phyloP scores from a whole-genome alignment of 2,329 filamentous ascomycete species.

The Sclerotinia nivalis region DNA sequence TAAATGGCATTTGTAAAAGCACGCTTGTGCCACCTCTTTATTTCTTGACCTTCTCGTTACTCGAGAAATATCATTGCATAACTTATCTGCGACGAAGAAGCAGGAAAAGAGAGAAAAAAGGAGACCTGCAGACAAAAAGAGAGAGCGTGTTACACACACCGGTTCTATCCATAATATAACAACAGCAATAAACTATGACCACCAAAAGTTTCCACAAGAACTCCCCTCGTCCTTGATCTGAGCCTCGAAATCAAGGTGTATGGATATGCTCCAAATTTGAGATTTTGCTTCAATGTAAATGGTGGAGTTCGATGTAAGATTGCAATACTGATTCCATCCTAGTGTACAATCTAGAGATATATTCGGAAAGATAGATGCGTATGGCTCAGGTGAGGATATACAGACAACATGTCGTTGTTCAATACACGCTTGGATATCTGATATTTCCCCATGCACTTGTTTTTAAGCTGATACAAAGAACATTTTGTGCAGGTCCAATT shows the following conservation, averaged over 20 bases:
- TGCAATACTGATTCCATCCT: neutral
- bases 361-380: neutral
- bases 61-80: too few species aligned
- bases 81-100: too few species aligned
- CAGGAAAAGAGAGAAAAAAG: rapidly evolving
- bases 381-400: neutral
- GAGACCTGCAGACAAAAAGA: too few species aligned
- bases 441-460: neutral
- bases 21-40: neutral
- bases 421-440: neutral
- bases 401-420: neutral
- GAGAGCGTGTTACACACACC: too few species aligned
- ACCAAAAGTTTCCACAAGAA: too few species aligned
- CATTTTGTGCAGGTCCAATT: neutral
- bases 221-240: neutral
- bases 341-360: neutral
- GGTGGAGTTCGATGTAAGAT: neutral
- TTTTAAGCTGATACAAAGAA: neutral
- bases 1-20: neutral
- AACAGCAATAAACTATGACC: too few species aligned
- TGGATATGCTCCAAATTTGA: neutral
- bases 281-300: neutral
- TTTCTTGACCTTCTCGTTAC: neutral
- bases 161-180: too few species aligned
- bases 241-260: neutral